phyloP scores from a whole-genome alignment of 2,329 filamentous ascomycete species.

The Sclerotiophoma versabilis region DNA sequence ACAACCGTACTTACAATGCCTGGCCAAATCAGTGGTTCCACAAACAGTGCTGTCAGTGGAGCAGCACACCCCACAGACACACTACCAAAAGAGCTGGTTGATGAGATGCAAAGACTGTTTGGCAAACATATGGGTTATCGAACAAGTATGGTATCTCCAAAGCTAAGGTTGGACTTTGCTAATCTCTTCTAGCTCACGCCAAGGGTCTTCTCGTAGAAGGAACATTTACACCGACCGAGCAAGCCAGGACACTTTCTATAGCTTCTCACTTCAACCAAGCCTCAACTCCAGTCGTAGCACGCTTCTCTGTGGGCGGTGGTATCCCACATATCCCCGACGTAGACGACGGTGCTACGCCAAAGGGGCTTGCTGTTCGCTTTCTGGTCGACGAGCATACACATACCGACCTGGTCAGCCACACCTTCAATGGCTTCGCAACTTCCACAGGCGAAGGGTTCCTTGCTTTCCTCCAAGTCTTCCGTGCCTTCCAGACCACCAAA shows the following conservation, averaged over 20 bases:
- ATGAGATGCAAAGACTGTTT: constrained; percentile 18
- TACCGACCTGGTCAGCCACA: constrained; percentile 18
- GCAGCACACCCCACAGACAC: neutral
- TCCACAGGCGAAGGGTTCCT: constrained; percentile 15
- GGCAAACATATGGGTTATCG: constrained; percentile 13
- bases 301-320: constrained; percentile 19
- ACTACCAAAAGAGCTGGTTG: constrained; percentile 14
- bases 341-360: constrained; percentile 16
- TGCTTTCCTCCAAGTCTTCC: constrained; percentile 15
- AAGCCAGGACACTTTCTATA: constrained; percentile 7
- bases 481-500: constrained; percentile 12
- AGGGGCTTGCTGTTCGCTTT: constrained; percentile 18
- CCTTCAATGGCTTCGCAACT: constrained; percentile 18
- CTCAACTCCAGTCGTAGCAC: constrained; percentile 10
- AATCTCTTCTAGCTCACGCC: constrained; percentile 7
- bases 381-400: constrained; percentile 9
- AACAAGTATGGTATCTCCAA: neutral
- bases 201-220: constrained; percentile 19
- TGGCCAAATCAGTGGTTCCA: neutral
- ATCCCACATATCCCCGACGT: constrained; percentile 14
- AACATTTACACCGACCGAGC: constrained; percentile 12
- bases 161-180: neutral
- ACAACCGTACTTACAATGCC: neutral
- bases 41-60: neutral
- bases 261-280: constrained; percentile 11